Evolutionary conservation across 306 rosid genomes (phyloP), one percentile per base, ranked within the genome.

Genomic region (Pueraria montana): DNA sequence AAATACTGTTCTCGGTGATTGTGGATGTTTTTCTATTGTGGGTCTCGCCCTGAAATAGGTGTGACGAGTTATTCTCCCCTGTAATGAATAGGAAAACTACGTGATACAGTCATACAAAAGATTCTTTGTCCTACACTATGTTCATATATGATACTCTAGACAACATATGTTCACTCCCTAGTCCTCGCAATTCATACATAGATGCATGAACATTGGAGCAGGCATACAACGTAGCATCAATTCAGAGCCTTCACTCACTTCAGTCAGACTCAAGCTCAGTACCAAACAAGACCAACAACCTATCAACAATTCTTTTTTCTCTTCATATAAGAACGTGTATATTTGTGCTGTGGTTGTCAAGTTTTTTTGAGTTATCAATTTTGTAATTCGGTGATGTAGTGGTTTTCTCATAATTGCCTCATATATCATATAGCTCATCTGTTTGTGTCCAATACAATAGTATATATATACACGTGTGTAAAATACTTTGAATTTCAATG

Each of bases 331-430:
- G 88, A 83, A 77, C 72, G 21, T 83, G 79, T 91, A 94, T 93
- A 89, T 88, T 87, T 83, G 89, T 84, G 66, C 62, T 83, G 85
- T 70, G 82, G 71, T 83, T 84, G 89, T 52, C 71, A 77, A 83
- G 66, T 72, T 77, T 62, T 79, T 89, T 87, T 82, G 4, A 56
- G 43, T 11, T 77, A 77, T 82, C 77, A 89, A 87, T 90, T 93
- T 90, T 89, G 91, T 88, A 89, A 84, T 85, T 42, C 82, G 72
- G 83, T 87, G 77, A 80, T 79, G 84, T 87, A 85, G 86, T 50
- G 59, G 77, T 76, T 81, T 76, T 58, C 40, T 43, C 79, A 70
- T 49, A 64, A 36, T 61, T 81, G 76, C 59, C 77, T 72, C 75
- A 49, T 75, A 79, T 72, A 82, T 72, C 84, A 23, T 76, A 80